Base-by-base conservation (phyloP, 2,329 filamentous ascomycete genomes). In the Grosmannia clavigera region DNA sequence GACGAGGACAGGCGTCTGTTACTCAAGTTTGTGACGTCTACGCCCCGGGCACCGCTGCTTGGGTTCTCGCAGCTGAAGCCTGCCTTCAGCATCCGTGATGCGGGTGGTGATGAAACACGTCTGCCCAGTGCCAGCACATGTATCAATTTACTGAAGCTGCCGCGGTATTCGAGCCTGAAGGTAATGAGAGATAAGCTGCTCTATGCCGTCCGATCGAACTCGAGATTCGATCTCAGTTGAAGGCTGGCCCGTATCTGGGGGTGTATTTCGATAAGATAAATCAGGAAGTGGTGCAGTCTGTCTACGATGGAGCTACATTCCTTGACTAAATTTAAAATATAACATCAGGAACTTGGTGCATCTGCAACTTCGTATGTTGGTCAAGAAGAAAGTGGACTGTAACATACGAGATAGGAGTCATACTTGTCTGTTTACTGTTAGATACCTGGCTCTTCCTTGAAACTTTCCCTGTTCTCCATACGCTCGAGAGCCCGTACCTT, bases 111-210 rank as follows among this genome's bases (percentile, higher is more conserved):
- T 68, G 81, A 92, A 72, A 80, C 83, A 55, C 79, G 94, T 61
- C 75, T 96, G 64, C 94, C 94, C 2, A 97, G 90, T 69, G 91
- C 94, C 22, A 96, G 92, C 70, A 99, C 94, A 0, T 99, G 94
- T 67, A 90, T 97, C 33, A 99, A 99, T 70, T 71, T 99, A 66
- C 75, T 99, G 55, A 99, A 99, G 76, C 74, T 99, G 65, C 94
- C 94, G 7, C 83, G 86, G 65, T 99, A 97, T 72, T 80, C 73
- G 55, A 83, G 78, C 40, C 82, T 85, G 64, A 72, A 76, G 61
- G 80, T 77, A 33, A 71, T 99, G 67, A 85, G 82, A 69, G 81
- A 86, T 68, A 97, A 96, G 75, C 71, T 99, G 62, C 74, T 97
- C 58, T 96, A 96, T 72, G 92, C 92, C 10, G 83, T 96, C 25